These are phyloP conservation scores for Paramyrothecium roridum DNA, from an alignment of 2,329 filamentous ascomycete genomes.

Conservation along the genomic window DNA sequence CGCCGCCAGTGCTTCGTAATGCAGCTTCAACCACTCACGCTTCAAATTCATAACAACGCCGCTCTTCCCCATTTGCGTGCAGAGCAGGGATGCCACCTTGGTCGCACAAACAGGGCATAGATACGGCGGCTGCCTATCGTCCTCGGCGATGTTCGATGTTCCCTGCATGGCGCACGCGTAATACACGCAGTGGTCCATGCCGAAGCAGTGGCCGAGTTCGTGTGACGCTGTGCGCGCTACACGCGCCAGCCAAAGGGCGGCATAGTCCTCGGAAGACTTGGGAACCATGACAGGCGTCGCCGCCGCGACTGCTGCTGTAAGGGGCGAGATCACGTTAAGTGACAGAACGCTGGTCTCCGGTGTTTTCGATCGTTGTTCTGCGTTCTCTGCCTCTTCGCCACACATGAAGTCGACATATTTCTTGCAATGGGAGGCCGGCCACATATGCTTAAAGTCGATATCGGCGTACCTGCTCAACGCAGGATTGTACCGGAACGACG, in stretches of 20 bases:
- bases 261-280: slow-evolving; percentile 19
- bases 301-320: slow-evolving; percentile 32
- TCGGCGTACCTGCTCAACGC: slow-evolving; percentile 33
- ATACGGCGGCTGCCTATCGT: slow-evolving; percentile 60
- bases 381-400: slow-evolving; percentile 2
- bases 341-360: not conserved
- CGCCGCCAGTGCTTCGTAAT: too few species aligned
- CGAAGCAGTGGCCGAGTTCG: slow-evolving; percentile 66
- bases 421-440: slow-evolving; percentile 62
- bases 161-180: slow-evolving; percentile 65
- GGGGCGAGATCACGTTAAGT: slow-evolving; percentile 11
- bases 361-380: not conserved
- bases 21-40: too few species aligned
- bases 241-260: slow-evolving; percentile 54
- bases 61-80: too few species aligned
- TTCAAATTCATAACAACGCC: too few species aligned
- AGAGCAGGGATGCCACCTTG: slow-evolving; percentile 38
- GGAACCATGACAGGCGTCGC: slow-evolving; percentile 13
- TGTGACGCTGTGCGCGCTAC: slow-evolving; percentile 58
- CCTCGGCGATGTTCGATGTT: slow-evolving; percentile 53
- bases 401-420: slow-evolving; percentile 41
- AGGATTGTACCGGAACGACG: slow-evolving; percentile 60
- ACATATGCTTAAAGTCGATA: slow-evolving; percentile 50
- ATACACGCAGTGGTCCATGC: slow-evolving; percentile 62
- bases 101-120: slow-evolving; percentile 57